Evolutionary conservation across 1,284 basidiomycete genomes (phyloP).

Genomic region (Cutaneotrichosporon curvatum): DNA sequence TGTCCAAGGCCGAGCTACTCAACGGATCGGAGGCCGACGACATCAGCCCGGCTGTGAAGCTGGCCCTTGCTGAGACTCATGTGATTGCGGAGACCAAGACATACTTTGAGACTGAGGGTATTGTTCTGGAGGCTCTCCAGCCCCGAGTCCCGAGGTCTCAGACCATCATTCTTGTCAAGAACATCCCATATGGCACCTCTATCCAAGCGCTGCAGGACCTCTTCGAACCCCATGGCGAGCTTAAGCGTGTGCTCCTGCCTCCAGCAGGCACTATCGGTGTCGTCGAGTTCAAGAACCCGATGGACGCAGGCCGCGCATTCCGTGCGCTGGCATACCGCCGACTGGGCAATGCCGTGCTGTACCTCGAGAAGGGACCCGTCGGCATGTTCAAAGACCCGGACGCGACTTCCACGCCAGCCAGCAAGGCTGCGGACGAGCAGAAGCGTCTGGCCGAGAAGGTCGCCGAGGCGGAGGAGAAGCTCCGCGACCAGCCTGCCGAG

Average conservation of each 20-base stretch:
- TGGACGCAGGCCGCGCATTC: slow-evolving; percentile 70
- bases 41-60: slow-evolving; percentile 63
- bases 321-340: slow-evolving; percentile 77
- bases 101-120: slow-evolving; percentile 63
- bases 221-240: slow-evolving; percentile 68
- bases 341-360: slow-evolving; percentile 80
- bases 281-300: slow-evolving; percentile 70
- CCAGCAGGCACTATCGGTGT: slow-evolving; percentile 91
- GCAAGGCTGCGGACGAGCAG: slow-evolving; percentile 48
- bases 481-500: slow-evolving; percentile 48
- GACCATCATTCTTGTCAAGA: slow-evolving; percentile 87
- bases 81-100: slow-evolving; percentile 91
- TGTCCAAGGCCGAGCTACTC: slow-evolving; percentile 79
- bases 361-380: slow-evolving; percentile 84
- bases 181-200: slow-evolving; percentile 88
- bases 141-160: slow-evolving; percentile 57
- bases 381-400: slow-evolving; percentile 58
- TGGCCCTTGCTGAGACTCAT: slow-evolving; percentile 92
- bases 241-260: slow-evolving; percentile 75
- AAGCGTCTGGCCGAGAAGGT: slow-evolving; percentile 26
- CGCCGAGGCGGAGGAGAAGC: slow-evolving; percentile 14
- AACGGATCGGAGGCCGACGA: slow-evolving; percentile 52
- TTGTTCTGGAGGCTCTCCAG: slow-evolving; percentile 48
- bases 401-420: slow-evolving; percentile 13
- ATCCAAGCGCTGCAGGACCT: slow-evolving; percentile 65